Base-by-base conservation (phyloP, 192 early-diverging fungal genomes). In the Coemansia sp. region DNA sequence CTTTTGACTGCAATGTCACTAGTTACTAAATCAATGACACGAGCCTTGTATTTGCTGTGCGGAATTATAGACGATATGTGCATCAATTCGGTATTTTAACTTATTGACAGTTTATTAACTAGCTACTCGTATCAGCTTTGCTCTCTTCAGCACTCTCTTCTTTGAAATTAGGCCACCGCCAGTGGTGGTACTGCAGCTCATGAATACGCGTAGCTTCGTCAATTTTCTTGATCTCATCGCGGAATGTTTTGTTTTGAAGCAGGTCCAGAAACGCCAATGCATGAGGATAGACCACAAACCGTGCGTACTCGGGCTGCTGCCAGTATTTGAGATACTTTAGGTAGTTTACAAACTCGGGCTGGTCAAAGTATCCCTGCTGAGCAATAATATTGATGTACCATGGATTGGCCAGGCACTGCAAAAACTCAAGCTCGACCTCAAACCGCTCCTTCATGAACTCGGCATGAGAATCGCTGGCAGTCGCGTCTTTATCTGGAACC, bases 371-470 rank as follows among this genome's bases (percentile, higher is more conserved):
- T 40, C 87, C 84, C 68, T 91, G 89, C 67, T 98, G 96, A 4
- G 92, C 96, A 11, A 98, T 86, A 74, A 88, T 85, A 68, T 94
- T 91, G 37, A 98, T 83, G 64, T 98, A 98, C 86, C 88, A 89
- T 17, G 96, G 96, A 74, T 96, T 98, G 36, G 93, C 85, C 12
- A 98, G 82, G 64, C 91, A 94, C 75, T 96, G 93, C 12, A 98
- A 83, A 85, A 98, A 98, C 79, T 98, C 96, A 36, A 97, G 85
- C 76, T 97, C 95, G 17, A 94, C 86, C 68, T 90, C 86, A 63
- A 95, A 95, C 20, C 95, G 86, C 60, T 84, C 82, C 56, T 79
- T 72, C 58, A 52, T 11, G 50, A 67, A 64, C 64, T 50, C 57
- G 2, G 57, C 51, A 36, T 26, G 19, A 1, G 37, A 26, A 15